Percentiles rank a stretch among this genome's conserved stretches.
phyloP scores from a whole-genome alignment of 805 yeast species.

The Candida ascalaphidarum region DNA sequence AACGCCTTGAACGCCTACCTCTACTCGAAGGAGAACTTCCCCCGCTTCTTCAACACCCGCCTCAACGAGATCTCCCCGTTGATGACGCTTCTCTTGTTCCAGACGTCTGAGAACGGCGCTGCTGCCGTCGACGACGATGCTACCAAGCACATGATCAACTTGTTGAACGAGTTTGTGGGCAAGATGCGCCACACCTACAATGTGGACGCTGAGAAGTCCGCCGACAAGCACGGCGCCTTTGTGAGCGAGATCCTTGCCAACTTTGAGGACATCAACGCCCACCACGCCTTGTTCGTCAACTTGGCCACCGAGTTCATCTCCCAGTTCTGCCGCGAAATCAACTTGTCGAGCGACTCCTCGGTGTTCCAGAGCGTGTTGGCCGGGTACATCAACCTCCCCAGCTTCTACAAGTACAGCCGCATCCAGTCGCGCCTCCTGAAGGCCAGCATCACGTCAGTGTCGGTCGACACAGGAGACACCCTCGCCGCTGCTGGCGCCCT shows the following conservation, averaged over 20 bases:
- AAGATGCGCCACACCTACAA: conserved; percentile 17
- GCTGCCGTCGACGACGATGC: conserved; percentile 6
- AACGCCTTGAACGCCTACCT: conserved; percentile 23
- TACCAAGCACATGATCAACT: conserved; percentile 8
- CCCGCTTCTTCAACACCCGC: conserved; percentile 22
- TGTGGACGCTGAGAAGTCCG: conserved; percentile 7
- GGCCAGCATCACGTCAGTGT: conserved; percentile 1
- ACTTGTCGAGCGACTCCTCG: conserved; percentile 31
- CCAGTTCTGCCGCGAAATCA: conserved; percentile 27
- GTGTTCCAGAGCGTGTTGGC: conserved; percentile 32
- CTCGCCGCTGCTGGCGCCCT: too few species aligned
- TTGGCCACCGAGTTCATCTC: conserved; percentile 33
- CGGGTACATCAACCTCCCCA: conserved; percentile 32
- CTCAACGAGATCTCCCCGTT: conserved; percentile 25
- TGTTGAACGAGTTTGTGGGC: conserved; percentile 13
- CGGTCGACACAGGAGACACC: neutral
- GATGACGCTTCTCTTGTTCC: conserved; percentile 21
- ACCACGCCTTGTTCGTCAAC: conserved; percentile 21
- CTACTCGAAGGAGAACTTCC: conserved; percentile 30
- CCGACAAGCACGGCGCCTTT: conserved; percentile 14
- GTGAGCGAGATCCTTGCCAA: conserved; percentile 21
- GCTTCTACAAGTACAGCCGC: conserved; percentile 31
- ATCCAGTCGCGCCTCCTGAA: conserved; percentile 23
- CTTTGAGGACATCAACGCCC: conserved; percentile 19
- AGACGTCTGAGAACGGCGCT: conserved; percentile 1